Base-by-base conservation (phyloP, 805 yeast genomes). In the Wickerhamomyces ciferrii region DNA sequence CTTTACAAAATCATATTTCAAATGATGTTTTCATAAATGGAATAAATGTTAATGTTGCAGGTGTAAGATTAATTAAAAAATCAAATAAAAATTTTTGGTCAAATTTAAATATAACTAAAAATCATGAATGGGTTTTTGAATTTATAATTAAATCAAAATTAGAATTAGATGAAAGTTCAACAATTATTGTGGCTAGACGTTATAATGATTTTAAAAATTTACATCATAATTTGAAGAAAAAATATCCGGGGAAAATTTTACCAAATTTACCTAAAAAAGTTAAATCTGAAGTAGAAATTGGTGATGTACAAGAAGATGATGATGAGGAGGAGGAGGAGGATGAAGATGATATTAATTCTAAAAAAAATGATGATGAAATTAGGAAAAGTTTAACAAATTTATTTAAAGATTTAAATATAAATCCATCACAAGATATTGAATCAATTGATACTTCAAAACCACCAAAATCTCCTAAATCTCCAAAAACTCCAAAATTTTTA, bases 191-290 rank as follows among this genome's bases (percentile, higher is more conserved):
- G 0, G 71, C 80, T 0, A 72, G 89, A 47, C 66, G 84, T 10
- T 92, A 87, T 60, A 65, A 76, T 2, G 88, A 87, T 17, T 92
- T 92, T 62, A 75, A 72, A 48, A 67, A 65, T 8, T 66, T 92
- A 25, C 79, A 83, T 47, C 63, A 67, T 23, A 56, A 60, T n/a
- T 63, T 90, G 46, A 75, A 72, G 49, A 66, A 67, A 36, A 67
- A 65, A 41, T 86, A 78, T 54, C 96, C 97, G 0, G 95, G 92
- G 0, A 77, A 81, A 45, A 77, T 75, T 10, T 62, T 86, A 19
- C 81, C 84, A 4, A 67, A 63, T 11, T 58, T 86, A 20, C 94
- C 94, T 0, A 70, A 68, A 32, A 81, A 78, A 55, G 74, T 75
- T 31, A 73, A 71, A 48, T 58, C 63, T 40, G 60, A 59, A 45